Base-by-base conservation (phyloP, 805 yeast genomes). In the Vanderwaltozyma yarrowii region DNA sequence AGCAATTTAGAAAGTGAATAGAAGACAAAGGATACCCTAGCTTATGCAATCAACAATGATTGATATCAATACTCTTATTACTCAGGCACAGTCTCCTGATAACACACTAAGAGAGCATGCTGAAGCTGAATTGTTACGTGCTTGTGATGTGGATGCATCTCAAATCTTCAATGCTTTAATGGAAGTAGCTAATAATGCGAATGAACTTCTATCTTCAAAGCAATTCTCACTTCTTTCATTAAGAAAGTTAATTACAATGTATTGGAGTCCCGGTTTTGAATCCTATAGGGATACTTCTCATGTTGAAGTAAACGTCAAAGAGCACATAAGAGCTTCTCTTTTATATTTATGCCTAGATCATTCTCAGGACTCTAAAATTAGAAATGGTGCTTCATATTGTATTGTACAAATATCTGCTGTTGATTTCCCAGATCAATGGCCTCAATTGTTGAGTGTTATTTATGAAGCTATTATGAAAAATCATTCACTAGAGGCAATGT, bases 351-450 rank as follows among this genome's bases (percentile, higher is more conserved):
- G 58, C 13, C 40, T 66, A 3, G 64, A 74, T 15, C 66, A 65
- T 6, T 58, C 67, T 3, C 60, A 66, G 1, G 71, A 72, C 43
- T 65, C 80, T 9, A 83, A 80, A 49, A 64, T 88, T 13, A 67
- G 85, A 41, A 71, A 69, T 23, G 71, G 82, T 36, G 73, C 82
- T 2, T 76, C 88, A 2, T 79, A 84, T 45, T 79, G 83, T 13
- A 73, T 87, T 14, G 82, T 82, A 5, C 94, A 83, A 50, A 83
- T 89, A 13, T 86, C 95, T 0, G 80, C 82, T 3, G 82, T 78
- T 1, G 98, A 89, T 52, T 89, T 74, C 52, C 98, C 98, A 0
- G 97, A 92, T 53, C 94, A 86, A 54, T 89, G 97, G 97, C 95
- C 96, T 0, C 70, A 67, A 17, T 63, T 88, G 33, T 54, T 83